phyloP scores from a whole-genome alignment of 768 basidiomycete genomes.

The Mycena amicta region DNA sequence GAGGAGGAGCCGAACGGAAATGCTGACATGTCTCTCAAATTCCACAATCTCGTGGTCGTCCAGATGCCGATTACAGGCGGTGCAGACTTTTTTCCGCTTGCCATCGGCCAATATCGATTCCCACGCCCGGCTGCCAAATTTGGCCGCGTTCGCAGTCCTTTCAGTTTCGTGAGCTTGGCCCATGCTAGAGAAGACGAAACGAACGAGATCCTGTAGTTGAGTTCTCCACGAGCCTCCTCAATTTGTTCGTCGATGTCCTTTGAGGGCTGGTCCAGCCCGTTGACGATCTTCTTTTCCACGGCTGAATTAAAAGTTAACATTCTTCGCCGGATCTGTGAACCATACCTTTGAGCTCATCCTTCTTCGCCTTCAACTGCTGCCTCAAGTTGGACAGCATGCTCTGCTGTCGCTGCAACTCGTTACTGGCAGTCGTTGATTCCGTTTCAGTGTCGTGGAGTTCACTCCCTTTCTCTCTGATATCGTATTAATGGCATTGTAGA shows the following conservation, averaged over 20 bases:
- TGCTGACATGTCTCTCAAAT: conserved; percentile 76
- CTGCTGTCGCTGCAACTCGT: conserved; percentile 64
- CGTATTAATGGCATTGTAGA: not conserved
- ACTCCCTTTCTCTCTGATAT: conserved; percentile 65
- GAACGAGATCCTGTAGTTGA: conserved; percentile 49
- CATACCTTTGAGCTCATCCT: conserved; percentile 63
- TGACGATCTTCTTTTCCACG: conserved; percentile 50
- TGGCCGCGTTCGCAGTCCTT: conserved; percentile 32
- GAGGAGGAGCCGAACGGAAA: too few species aligned
- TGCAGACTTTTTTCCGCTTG: conserved; percentile 67
- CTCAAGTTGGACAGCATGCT: conserved; percentile 61
- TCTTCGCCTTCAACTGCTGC: conserved; percentile 61
- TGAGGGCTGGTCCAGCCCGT: conserved; percentile 39
- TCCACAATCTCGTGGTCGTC: conserved; percentile 48
- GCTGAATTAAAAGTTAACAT: conserved; percentile 33
- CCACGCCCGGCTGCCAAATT: conserved; percentile 47
- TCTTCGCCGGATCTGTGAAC: not conserved
- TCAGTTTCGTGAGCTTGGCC: not conserved
- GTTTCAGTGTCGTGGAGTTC: conserved; percentile 54
- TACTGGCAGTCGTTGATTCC: conserved; percentile 50
- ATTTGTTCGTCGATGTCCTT: conserved; percentile 52
- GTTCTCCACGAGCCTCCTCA: conserved; percentile 44
- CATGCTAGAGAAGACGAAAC: conserved; percentile 16
- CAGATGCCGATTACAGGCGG: conserved; percentile 75
- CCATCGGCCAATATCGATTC: conserved; percentile 58